Evolutionary conservation across 495 filamentous ascomycete species (phyloP), one percentile per base, ranked within the genome.

Genomic region (Pseudomonodictys pantanalensis): DNA sequence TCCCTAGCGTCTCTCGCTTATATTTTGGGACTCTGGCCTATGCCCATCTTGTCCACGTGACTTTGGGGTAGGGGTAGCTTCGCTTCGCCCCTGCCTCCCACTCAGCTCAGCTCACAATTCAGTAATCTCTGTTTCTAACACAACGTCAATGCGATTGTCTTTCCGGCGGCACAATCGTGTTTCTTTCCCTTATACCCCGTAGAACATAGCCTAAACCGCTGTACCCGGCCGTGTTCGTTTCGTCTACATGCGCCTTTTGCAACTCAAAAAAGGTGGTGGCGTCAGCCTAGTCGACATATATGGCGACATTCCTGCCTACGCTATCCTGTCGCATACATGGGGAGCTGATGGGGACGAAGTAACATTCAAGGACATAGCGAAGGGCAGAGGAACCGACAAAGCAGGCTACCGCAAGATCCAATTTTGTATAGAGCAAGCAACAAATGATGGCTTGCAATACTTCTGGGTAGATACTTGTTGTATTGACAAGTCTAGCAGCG

Each of bases 211-310:
- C n/a, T n/a, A n/a, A n/a, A n/a, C n/a, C n/a, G n/a, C n/a, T n/a
- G n/a, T n/a, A n/a, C n/a, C n/a, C n/a, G n/a, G n/a, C n/a, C n/a
- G n/a, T n/a, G n/a, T n/a, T n/a, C n/a, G n/a, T n/a, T n/a, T n/a
- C n/a, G n/a, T n/a, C n/a, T n/a, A n/a, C n/a, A 52, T 52, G 49
- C 49, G 49, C 2, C 49, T 52, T 12, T 15, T 52, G 29, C 35
- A 52, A 20, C n/a, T 7, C 29, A 12, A 7, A 35, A 7, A 2
- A 5, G 17, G 33, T 20, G 49, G 49, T 20, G 49, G 23, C 28
- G 18, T 52, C 30, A 10, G 23, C 9, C 49, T n/a, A 26, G 12
- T 15, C 38, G 3, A 5, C 38, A 5, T 5, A 3, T 5, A 5
- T 18, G 38, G 12, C 4, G 38, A 41, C 12, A 15, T 15, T 41